Evolutionary conservation across 2,329 filamentous ascomycete species (phyloP).

Genomic region (Aspergillus spinulosporus): DNA sequence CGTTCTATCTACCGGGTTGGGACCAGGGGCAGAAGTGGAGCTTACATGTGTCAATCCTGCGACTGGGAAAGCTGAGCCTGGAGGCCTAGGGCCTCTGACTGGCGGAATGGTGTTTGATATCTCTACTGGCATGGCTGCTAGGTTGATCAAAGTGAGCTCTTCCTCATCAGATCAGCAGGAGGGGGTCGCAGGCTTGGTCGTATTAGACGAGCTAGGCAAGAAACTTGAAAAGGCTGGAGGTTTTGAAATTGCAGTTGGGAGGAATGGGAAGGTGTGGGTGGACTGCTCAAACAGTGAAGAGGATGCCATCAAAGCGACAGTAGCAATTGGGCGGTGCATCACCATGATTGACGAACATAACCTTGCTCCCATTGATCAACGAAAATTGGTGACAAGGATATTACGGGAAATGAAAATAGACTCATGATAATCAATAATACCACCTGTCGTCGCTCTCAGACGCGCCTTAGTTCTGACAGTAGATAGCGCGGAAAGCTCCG

Average conservation of each 20-base stretch:
- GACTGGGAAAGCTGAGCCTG: slow-evolving; percentile 83
- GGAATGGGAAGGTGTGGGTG: slow-evolving; percentile 92
- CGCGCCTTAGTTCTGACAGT: too few relatives aligned
- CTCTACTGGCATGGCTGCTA: slow-evolving; percentile 76
- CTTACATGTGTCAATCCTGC: slow-evolving; percentile 83
- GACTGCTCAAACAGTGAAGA: slow-evolving; percentile 65
- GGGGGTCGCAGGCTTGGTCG: slow-evolving; percentile 64
- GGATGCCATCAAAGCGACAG: slow-evolving; percentile 61
- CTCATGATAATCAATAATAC: slow-evolving; percentile 22
- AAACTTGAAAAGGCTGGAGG: slow-evolving; percentile 62
- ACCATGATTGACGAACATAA: slow-evolving; percentile 70
- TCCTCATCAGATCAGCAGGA: slow-evolving; percentile 33
- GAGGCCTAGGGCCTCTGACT: slow-evolving; percentile 78
- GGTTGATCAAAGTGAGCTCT: slow-evolving; percentile 58
- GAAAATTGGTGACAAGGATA: slow-evolving; percentile 47
- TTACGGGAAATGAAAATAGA: slow-evolving; percentile 44
- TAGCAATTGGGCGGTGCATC: slow-evolving; percentile 77
- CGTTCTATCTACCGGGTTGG: slow-evolving; percentile 72
- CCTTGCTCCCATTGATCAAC: slow-evolving; percentile 45
- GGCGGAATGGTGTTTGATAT: slow-evolving; percentile 86
- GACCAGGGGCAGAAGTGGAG: slow-evolving; percentile 83
- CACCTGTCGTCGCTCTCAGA: too few relatives aligned
- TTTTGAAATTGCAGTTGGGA: slow-evolving; percentile 91
- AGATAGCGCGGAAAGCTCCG: slow-evolving; percentile 5
- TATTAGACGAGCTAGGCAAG: slow-evolving; percentile 78